phyloP scores from a whole-genome alignment of 441 rosid genomes.

The Gossypium schwendimanii region DNA sequence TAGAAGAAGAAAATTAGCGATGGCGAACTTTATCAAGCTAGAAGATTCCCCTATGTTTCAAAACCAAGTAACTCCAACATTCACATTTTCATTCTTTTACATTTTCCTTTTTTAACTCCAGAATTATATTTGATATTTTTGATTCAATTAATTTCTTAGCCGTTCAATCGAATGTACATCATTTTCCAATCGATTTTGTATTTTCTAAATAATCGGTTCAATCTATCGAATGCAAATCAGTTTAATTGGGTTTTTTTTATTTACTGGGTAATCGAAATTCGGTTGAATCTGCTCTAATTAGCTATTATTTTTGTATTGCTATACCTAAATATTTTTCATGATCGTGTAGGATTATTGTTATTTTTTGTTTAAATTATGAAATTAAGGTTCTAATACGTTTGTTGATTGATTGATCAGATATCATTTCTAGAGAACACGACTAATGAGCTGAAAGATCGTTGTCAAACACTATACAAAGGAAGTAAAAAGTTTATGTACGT shows the following conservation, averaged over 20 bases:
- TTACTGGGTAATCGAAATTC: background rate
- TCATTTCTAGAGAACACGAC: conserved; percentile 48
- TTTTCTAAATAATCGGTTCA: background rate
- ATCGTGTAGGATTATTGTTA: background rate
- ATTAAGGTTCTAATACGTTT: background rate
- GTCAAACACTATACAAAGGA: conserved; percentile 64
- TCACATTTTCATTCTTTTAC: background rate
- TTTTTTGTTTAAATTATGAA: background rate
- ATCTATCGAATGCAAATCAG: background rate
- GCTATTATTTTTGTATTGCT: background rate
- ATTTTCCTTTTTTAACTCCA: background rate
- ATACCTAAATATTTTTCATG: background rate
- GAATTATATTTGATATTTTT: background rate
- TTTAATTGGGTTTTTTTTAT: background rate
- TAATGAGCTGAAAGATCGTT: conserved; percentile 71
- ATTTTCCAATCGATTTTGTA: background rate
- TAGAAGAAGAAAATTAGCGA: conserved; percentile 14
- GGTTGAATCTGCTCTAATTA: background rate
- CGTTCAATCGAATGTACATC: background rate
- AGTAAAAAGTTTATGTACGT: conserved; percentile 52
- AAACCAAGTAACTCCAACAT: conserved; percentile 45
- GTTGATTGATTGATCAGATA: conserved; percentile 34
- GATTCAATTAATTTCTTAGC: background rate
- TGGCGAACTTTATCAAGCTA: conserved; percentile 60
- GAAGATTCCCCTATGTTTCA: conserved; percentile 93